Evolutionary conservation across 2,329 filamentous ascomycete genomes (phyloP).

Genomic region (Juglanconis sp.): DNA sequence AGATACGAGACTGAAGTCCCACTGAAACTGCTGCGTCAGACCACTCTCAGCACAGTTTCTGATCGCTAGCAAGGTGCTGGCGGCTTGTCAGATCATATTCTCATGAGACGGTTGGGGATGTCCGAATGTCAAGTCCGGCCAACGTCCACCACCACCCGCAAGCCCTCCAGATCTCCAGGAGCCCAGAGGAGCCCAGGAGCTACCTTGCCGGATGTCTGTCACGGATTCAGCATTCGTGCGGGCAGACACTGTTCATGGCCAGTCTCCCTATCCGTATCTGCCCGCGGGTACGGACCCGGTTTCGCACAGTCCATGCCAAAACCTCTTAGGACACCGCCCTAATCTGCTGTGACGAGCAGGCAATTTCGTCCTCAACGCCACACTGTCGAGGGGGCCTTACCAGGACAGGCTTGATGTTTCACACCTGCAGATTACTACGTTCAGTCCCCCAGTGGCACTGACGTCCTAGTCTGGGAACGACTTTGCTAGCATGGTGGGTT

Average conservation of each 20-base stretch:
- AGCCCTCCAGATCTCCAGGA: not conserved
- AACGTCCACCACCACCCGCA: slow-evolving; percentile 5
- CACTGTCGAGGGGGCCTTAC: not conserved
- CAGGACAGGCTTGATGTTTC: slow-evolving; percentile 11
- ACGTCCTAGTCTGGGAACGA: slow-evolving; percentile 1
- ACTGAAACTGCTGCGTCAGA: not conserved
- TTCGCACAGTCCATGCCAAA: slow-evolving; percentile 2
- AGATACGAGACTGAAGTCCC: not conserved
- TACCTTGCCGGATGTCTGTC: not conserved
- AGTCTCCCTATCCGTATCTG: no score
- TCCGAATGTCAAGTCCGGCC: slow-evolving; percentile 15
- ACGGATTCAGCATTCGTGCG: not conserved
- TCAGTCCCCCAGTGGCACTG: slow-evolving; percentile 9
- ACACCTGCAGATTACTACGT: not conserved
- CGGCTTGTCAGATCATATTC: not conserved
- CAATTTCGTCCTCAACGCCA: not conserved
- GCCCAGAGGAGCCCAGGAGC: no score
- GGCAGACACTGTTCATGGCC: no score
- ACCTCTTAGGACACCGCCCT: slow-evolving; percentile 1
- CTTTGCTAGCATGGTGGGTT: not conserved
- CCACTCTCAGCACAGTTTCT: not conserved
- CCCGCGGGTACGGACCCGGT: not conserved
- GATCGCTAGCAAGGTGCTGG: not conserved
- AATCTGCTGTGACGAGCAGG: not conserved
- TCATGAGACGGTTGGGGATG: slow-evolving; percentile 19